Evolutionary conservation across 2,329 filamentous ascomycete genomes (phyloP).

Genomic region (Colletotrichum neosansevieriae): DNA sequence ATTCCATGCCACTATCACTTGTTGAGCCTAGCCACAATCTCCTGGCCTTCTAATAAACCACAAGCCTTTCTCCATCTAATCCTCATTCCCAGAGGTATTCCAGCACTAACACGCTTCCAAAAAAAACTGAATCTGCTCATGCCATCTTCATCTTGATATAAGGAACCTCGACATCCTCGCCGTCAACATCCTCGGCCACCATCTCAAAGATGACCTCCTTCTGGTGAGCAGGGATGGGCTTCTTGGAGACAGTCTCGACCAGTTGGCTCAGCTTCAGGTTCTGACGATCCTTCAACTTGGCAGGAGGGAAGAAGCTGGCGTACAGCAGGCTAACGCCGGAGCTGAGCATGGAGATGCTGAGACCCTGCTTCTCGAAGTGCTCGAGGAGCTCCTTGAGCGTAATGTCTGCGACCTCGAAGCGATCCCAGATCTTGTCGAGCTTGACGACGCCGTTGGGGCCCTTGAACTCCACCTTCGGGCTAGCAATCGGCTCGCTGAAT

Average conservation of each 20-base stretch:
- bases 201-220: conserved; percentile 98
- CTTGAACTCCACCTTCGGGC: conserved; percentile 90
- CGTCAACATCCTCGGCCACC: conserved; percentile 87
- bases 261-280: conserved; percentile 88
- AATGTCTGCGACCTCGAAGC: conserved; percentile 90
- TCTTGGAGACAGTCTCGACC: conserved; percentile 90
- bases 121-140: conserved; percentile 41
- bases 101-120: not conserved
- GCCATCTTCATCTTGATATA: conserved; percentile 90
- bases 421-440: conserved; percentile 98
- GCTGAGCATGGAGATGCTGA: conserved; percentile 92
- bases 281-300: conserved; percentile 84
- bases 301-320: conserved; percentile 87
- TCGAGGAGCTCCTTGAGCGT: conserved; percentile 87
- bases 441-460: conserved; percentile 82
- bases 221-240: conserved; percentile 89
- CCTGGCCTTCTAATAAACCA: conserved; percentile 2
- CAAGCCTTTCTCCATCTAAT: conserved; percentile 3
- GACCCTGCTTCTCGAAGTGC: conserved; percentile 82
- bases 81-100: not conserved
- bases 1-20: conserved; percentile 4
- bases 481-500: conserved; percentile 96
- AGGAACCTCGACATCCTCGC: conserved; percentile 96
- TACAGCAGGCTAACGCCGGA: conserved; percentile 97
- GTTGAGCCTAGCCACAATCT: not conserved